These are phyloP conservation scores for Apiospora phragmitis DNA, from an alignment of 2,329 filamentous ascomycete species.

Conservation along the genomic window DNA sequence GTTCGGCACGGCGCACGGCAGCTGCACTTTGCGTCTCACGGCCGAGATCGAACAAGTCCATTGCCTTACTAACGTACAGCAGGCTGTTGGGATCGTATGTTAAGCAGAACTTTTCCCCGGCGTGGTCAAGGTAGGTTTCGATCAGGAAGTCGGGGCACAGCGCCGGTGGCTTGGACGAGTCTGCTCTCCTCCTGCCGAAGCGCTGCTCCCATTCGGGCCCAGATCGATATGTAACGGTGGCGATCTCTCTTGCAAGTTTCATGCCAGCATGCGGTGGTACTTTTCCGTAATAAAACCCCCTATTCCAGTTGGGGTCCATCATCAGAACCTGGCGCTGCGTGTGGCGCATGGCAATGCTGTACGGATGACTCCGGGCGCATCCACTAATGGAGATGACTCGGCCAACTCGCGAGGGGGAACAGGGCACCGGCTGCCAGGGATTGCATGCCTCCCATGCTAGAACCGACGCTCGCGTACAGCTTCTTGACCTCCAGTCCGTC, in stretches of 20 bases:
- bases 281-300: slow-evolving; percentile 87
- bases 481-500: slow-evolving; percentile 75
- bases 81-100: slow-evolving; percentile 96
- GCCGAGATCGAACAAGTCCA: slow-evolving; percentile 96
- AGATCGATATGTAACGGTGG: slow-evolving; percentile 94
- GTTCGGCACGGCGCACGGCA: slow-evolving; percentile 59
- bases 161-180: slow-evolving; percentile 82
- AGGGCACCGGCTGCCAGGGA: slow-evolving; percentile 83
- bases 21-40: slow-evolving; percentile 66
- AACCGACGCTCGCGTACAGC: slow-evolving; percentile 89
- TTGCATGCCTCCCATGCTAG: slow-evolving; percentile 99
- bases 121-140: slow-evolving; percentile 97
- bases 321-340: slow-evolving; percentile 96
- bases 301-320: slow-evolving; percentile 98
- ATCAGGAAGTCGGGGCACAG: slow-evolving; percentile 98
- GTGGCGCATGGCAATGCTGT: slow-evolving; percentile 98
- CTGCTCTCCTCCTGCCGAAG: slow-evolving; percentile 84
- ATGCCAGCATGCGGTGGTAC: slow-evolving; percentile 94
- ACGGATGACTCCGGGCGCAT: slow-evolving; percentile 91
- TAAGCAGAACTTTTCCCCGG: slow-evolving; percentile 96
- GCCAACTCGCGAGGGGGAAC: slow-evolving; percentile 79
- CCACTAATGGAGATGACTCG: slow-evolving; percentile 88
- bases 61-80: slow-evolving; percentile 95
- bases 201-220: slow-evolving; percentile 97
- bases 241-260: slow-evolving; percentile 97